A percentile compares a stretch with the other conserved stretches of the same genome.
Evolutionary conservation across 495 filamentous ascomycete genomes (phyloP).

Genomic region (Penicillium waksmanii): DNA sequence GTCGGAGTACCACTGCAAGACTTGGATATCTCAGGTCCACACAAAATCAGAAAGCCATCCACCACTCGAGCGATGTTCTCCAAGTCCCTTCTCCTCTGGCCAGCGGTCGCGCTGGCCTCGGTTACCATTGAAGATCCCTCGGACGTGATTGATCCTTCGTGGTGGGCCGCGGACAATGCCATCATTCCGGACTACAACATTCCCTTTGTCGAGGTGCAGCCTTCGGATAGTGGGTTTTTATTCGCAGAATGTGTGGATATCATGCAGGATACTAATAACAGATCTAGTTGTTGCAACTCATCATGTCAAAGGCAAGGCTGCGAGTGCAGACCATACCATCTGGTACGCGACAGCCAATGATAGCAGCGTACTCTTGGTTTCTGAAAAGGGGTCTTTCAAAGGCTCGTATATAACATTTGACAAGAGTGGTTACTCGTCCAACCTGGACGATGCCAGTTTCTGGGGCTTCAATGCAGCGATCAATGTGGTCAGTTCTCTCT

Average conservation of each 20-base stretch:
- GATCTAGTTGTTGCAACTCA: conserved; percentile 15
- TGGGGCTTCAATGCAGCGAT: conserved; percentile 26
- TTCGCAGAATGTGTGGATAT: background rate
- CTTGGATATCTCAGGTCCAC: background rate
- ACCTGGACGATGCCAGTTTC: conserved; percentile 24
- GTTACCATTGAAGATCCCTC: conserved; percentile 22
- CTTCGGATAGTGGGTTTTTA: conserved; percentile 13
- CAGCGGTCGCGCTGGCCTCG: conserved; percentile 15
- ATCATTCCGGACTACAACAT: conserved; percentile 20
- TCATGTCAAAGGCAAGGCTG: conserved; percentile 9
- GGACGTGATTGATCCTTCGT: conserved; percentile 15
- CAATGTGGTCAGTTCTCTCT: conserved; percentile 18
- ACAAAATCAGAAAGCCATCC: background rate
- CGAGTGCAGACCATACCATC: conserved; percentile 14
- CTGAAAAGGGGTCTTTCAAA: conserved; percentile 14
- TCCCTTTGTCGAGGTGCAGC: conserved; percentile 11
- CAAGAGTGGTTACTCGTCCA: conserved; percentile 24
- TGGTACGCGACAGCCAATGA: conserved; percentile 25
- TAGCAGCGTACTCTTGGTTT: conserved; percentile 21
- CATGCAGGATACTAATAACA: background rate
- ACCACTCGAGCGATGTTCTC: conserved; percentile 10
- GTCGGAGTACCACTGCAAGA: background rate
- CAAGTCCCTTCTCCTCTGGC: conserved; percentile 11
- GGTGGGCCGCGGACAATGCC: conserved; percentile 18
- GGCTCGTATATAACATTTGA: conserved; percentile 15